phyloP scores from a whole-genome alignment of 495 filamentous ascomycete genomes.

The Podospora pseudocomata region DNA sequence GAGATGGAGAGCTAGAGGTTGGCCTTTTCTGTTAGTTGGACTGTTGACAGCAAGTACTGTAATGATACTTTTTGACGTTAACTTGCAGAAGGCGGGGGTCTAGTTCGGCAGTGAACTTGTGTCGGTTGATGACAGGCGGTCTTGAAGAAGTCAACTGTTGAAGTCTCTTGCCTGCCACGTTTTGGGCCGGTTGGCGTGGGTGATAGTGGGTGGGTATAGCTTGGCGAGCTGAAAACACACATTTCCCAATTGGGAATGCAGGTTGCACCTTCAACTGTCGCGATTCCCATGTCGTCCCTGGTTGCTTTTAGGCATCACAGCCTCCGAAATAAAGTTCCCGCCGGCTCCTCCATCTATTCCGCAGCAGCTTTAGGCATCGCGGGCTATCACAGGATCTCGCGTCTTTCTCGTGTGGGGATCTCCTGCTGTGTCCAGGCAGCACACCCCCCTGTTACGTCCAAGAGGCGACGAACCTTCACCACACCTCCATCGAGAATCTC shows the following conservation, averaged over 20 bases:
- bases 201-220: not conserved
- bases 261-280: not conserved
- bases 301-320: conserved; percentile 2
- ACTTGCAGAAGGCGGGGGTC: not conserved
- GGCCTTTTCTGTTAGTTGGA: not conserved
- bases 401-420: conserved; percentile 16
- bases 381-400: conserved; percentile 24
- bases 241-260: conserved; percentile 4
- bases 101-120: not conserved
- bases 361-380: not conserved
- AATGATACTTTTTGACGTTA: not conserved
- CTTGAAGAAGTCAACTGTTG: not conserved
- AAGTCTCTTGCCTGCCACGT: not conserved
- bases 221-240: conserved; percentile 1
- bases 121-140: not conserved
- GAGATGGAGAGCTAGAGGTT: not conserved
- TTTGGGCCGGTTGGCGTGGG: not conserved
- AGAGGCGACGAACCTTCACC: not conserved
- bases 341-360: not conserved
- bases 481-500: not conserved
- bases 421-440: conserved; percentile 16
- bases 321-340: not conserved
- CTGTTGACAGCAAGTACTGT: not conserved
- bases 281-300: not conserved
- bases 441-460: conserved; percentile 8